Evolutionary conservation across 768 basidiomycete genomes (phyloP), one percentile per base, ranked within the genome.

Genomic region (Neoboletus subvelutipes): DNA sequence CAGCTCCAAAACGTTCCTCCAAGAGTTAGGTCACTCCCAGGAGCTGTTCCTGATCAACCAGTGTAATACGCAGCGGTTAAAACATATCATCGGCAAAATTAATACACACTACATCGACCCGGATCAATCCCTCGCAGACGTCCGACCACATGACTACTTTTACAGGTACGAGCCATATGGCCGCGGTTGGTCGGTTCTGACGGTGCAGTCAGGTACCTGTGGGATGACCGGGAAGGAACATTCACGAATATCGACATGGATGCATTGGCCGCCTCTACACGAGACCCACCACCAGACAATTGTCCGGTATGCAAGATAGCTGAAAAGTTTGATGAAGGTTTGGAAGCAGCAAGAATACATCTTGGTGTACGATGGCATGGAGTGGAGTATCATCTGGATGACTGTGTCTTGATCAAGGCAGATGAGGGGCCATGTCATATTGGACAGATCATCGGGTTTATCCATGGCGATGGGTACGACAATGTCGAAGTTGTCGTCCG

Each of bases 31-130:
- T 0, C 72, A 87, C 54, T 74, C 81, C 0, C 84, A 83, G 53
- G 89, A 93, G 60, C 66, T 93, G 0, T 90, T 86, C 65, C 68
- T 88, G 5, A 78, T 78, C 29, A 70, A 83, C 2, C 64, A 78
- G 1, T 92, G 90, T 58, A 78, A 77, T 45, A 61, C 74, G 11
- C 63, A 80, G 17, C 57, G 70, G 4, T 56, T 83, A 29, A 58
- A 66, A 5, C 56, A 66, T 1, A 74, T 89, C 41, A 68, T 82
- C 0, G 81, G 74, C 4, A 87, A 82, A 63, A 75, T 83, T 1
- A 60, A 62, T 1, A 79, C 84, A 1, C 75, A 78, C 29, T 72
- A 77, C 45, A 59, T 70, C 18, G 24, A 59, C 28, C 58, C 66
- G 1, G 62, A 67, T 4, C 62, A 67, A 17, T 58, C 67, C 5